phyloP scores from a whole-genome alignment of 768 basidiomycete genomes.

The Podaxis mareebaensis region DNA sequence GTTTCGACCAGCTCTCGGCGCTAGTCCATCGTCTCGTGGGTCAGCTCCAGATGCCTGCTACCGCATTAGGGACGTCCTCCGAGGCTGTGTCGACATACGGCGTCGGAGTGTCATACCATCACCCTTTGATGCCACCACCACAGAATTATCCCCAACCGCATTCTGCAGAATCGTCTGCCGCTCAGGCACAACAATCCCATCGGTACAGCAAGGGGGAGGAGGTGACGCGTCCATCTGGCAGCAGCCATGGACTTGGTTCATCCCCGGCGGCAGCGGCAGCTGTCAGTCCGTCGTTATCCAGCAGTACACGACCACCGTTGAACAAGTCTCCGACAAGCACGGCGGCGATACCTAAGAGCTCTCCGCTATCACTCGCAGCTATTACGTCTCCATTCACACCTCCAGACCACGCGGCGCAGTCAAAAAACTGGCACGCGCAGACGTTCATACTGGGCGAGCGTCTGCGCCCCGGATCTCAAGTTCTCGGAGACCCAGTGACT shows the following conservation, averaged over 20 bases:
- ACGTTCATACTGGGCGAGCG: constrained; percentile 75
- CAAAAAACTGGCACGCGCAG: constrained; percentile 85
- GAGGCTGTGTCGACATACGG: constrained; percentile 34
- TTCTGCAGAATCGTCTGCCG: constrained; percentile 24
- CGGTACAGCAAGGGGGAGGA: constrained; percentile 31
- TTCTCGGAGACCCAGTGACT: constrained; percentile 43
- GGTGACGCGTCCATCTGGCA: constrained; percentile 19
- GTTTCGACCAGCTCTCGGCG: constrained; percentile 61
- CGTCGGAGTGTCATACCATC: constrained; percentile 30
- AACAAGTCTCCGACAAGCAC: constrained; percentile 21
- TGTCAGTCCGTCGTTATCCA: constrained; percentile 23
- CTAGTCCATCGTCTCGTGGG: constrained; percentile 50
- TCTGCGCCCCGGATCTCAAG: constrained; percentile 60
- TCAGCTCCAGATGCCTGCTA: constrained; percentile 18
- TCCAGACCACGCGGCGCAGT: constrained; percentile 27
- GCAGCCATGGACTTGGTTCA: constrained; percentile 20
- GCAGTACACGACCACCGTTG: constrained; percentile 24
- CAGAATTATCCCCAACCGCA: constrained; percentile 28
- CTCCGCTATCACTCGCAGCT: constrained; percentile 39
- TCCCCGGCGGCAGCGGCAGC: constrained; percentile 27
- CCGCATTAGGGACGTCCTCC: constrained; percentile 29
- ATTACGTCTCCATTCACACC: constrained; percentile 42
- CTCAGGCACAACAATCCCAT: constrained; percentile 21
- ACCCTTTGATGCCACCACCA: constrained; percentile 35
- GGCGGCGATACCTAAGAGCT: constrained; percentile 27